Conservation (phyloP, 2,329 filamentous ascomycete genomes). For the Alternaria dauci region DNA sequence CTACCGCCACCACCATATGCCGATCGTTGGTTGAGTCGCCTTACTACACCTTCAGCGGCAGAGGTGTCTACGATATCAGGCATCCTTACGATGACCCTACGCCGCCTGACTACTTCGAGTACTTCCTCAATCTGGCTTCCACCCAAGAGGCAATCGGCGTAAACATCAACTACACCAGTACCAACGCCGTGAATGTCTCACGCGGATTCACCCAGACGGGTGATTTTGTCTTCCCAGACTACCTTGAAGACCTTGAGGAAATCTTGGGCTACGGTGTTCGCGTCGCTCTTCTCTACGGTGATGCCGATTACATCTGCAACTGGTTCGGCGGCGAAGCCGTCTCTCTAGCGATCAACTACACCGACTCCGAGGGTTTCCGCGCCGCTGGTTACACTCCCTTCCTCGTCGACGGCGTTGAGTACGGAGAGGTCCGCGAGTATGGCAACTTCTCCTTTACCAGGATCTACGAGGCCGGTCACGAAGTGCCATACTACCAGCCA, state of each 20-base stretch:
- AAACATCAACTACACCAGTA: slow-evolving; percentile 64
- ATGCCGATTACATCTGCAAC: slow-evolving; percentile 67
- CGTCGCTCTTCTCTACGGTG: slow-evolving; percentile 65
- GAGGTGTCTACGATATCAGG: slow-evolving; percentile 65
- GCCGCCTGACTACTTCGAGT: slow-evolving; percentile 59
- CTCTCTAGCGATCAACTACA: slow-evolving; percentile 65
- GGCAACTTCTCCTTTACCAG: slow-evolving; percentile 68
- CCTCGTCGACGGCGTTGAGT: slow-evolving; percentile 66
- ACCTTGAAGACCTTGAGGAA: slow-evolving; percentile 58
- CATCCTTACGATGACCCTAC: slow-evolving; percentile 62
- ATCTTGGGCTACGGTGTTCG: slow-evolving; percentile 65
- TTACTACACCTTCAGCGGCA: slow-evolving; percentile 52
- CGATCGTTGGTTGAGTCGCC: slow-evolving; percentile 55
- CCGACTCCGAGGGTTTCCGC: slow-evolving; percentile 62
- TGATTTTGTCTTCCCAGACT: slow-evolving; percentile 57
- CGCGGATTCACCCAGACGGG: slow-evolving; percentile 57
- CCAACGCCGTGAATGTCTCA: slow-evolving; percentile 50
- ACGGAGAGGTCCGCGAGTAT: slow-evolving; percentile 76
- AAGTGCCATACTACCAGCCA: slow-evolving; percentile 57
- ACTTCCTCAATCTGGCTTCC: slow-evolving; percentile 62
- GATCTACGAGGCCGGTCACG: slow-evolving; percentile 63
- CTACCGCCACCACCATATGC: slow-evolving; percentile 53
- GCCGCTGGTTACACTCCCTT: slow-evolving; percentile 76
- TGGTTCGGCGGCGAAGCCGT: slow-evolving; percentile 79
- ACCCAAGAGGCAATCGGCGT: slow-evolving; percentile 61